These are phyloP conservation scores for Penicillium waksmanii DNA, from an alignment of 495 filamentous ascomycete genomes.

Conservation along the genomic window DNA sequence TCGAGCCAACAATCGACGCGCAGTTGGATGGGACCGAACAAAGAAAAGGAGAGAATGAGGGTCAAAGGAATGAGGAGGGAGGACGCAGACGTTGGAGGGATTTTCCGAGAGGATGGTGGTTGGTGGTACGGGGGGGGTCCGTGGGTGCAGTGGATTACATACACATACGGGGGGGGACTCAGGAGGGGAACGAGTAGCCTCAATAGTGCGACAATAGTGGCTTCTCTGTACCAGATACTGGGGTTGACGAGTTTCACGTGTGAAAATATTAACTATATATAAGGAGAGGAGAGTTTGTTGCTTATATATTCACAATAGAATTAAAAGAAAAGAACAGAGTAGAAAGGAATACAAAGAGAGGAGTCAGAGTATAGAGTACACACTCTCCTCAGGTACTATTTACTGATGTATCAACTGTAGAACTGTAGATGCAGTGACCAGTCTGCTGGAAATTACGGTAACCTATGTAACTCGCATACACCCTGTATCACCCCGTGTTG, in stretches of 20 bases:
- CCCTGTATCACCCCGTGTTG: not conserved
- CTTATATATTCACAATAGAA: not conserved
- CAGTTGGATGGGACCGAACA: slow-evolving; percentile 11
- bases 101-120: slow-evolving; percentile 26
- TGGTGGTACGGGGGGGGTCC: slow-evolving; percentile 11
- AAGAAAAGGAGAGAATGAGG: slow-evolving; percentile 30
- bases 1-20: slow-evolving; percentile 14
- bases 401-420: too few species aligned
- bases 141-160: not conserved
- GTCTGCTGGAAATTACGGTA: too few species aligned
- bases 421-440: too few species aligned
- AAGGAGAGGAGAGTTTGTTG: not conserved
- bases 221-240: slow-evolving; percentile 1
- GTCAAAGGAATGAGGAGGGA: slow-evolving; percentile 20
- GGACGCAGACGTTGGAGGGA: slow-evolving; percentile 20
- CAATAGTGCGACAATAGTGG: slow-evolving; percentile 16
- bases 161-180: not conserved
- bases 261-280: slow-evolving; percentile 1
- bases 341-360: too few species aligned
- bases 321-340: too few species aligned
- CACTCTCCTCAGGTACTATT: too few species aligned
- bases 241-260: not conserved
- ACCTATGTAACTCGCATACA: not conserved
- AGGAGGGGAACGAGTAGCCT: not conserved
- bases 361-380: too few species aligned